Conservation (phyloP, 2,329 filamentous ascomycete genomes). For the Xylaria polymorpha region DNA sequence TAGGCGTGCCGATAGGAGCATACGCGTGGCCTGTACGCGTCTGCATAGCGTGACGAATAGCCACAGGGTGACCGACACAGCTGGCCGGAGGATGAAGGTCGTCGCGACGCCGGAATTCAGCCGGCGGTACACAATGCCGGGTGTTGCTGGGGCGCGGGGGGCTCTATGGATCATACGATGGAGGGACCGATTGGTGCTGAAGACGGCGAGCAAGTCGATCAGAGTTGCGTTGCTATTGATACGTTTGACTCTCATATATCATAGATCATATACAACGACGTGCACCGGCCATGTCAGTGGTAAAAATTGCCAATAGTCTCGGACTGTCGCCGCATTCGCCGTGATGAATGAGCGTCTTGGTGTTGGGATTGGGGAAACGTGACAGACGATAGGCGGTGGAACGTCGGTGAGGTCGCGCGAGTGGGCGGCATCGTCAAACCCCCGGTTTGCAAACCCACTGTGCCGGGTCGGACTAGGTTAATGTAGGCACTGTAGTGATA, state of each 20-base stretch:
- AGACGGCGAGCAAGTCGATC: not conserved
- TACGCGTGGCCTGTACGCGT: slow-evolving; percentile 27
- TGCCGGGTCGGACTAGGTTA: not conserved
- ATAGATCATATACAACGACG: not conserved
- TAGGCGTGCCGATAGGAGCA: slow-evolving; percentile 10
- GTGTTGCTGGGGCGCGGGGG: not conserved
- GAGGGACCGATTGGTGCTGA: not conserved
- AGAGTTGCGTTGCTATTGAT: not conserved
- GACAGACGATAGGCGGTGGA: not conserved
- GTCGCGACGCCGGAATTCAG: slow-evolving; percentile 7
- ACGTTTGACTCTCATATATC: not conserved
- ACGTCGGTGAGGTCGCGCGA: slow-evolving; percentile 2
- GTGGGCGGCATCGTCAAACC: slow-evolving; percentile 4
- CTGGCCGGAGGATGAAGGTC: not conserved
- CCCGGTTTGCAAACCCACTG: not conserved
- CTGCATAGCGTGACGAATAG: slow-evolving; percentile 41
- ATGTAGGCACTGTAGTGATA: slow-evolving; percentile 2
- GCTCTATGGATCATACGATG: slow-evolving; percentile 3
- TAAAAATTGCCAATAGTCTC: not conserved
- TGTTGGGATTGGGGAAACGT: not conserved
- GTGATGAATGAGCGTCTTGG: not conserved
- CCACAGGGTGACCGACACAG: not conserved
- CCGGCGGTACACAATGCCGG: not conserved
- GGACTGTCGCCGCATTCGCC: not conserved
- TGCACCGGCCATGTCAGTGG: not conserved